Conservation (phyloP, 257 asterid genomes). For the Verbena officinalis region DNA sequence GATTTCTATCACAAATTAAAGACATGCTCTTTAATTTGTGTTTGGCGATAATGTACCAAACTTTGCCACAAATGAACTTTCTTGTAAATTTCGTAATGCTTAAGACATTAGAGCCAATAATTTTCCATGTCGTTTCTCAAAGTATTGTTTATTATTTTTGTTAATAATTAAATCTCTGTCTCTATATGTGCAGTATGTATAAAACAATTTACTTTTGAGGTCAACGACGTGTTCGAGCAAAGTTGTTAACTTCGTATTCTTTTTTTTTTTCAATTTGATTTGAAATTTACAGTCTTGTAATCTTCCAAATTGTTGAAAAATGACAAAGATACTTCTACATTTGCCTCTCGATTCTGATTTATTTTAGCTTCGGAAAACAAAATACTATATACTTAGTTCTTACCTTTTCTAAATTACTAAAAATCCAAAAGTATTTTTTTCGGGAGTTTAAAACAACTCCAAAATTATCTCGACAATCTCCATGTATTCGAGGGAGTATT, state of each 20-base stretch:
- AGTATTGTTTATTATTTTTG: not conserved
- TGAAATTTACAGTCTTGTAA: not conserved
- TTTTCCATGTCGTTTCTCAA: not conserved
- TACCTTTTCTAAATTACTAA: too few species aligned
- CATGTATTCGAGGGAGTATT: not conserved
- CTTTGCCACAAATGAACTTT: conserved; percentile 1
- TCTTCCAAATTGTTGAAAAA: too few species aligned
- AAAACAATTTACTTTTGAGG: not conserved
- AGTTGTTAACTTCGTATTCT: not conserved
- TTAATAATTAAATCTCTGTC: not conserved
- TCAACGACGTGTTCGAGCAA: not conserved
- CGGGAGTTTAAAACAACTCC: too few species aligned
- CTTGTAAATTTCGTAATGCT: not conserved
- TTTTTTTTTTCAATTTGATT: not conserved
- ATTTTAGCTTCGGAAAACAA: too few species aligned
- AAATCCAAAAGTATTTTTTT: too few species aligned
- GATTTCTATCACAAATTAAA: not conserved
- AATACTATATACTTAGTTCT: too few species aligned
- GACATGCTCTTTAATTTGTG: conserved; percentile 23
- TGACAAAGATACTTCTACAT: too few species aligned
- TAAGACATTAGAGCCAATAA: not conserved
- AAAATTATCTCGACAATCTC: too few species aligned
- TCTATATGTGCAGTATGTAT: too few species aligned
- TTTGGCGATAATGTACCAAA: conserved; percentile 19
- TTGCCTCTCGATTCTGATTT: too few species aligned